Percentiles rank a stretch among this genome's conserved stretches.
These are phyloP conservation scores for Rosa lucieae DNA, from an alignment of 306 rosid species.

Conservation along the genomic window DNA sequence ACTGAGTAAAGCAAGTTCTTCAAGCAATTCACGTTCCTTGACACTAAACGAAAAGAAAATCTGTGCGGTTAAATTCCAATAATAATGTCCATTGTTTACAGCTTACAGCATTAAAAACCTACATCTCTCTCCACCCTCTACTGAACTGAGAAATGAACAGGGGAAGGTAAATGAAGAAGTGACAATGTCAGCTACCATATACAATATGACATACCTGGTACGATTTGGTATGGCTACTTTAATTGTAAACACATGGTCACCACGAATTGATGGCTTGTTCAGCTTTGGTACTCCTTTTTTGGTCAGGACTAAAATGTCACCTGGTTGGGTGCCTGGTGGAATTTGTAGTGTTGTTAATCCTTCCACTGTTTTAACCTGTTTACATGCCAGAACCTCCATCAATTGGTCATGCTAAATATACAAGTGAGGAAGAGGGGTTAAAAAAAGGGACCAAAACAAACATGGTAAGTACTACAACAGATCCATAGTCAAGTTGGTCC, in stretches of 20 bases:
- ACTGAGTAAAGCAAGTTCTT: too few species aligned
- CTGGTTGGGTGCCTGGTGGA: constrained; percentile 93
- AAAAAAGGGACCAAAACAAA: neutral
- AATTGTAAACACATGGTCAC: constrained; percentile 86
- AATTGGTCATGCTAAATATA: constrained; percentile 18
- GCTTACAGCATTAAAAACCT: too few species aligned
- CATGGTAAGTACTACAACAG: neutral
- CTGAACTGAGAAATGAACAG: neutral
- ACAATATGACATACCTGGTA: constrained; percentile 55
- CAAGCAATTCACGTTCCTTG: too few species aligned
- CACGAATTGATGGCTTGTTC: constrained; percentile 87
- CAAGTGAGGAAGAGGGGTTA: neutral
- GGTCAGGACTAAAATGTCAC: constrained; percentile 76
- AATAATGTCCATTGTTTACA: too few species aligned
- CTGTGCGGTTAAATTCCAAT: too few species aligned
- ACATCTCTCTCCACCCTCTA: too few species aligned
- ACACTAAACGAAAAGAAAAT: too few species aligned
- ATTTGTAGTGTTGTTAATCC: constrained; percentile 71
- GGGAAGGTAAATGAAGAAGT: neutral
- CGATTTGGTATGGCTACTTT: constrained; percentile 89
- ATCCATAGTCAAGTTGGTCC: neutral
- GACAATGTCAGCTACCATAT: neutral
- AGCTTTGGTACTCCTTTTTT: constrained; percentile 92
- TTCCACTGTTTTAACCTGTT: constrained; percentile 90
- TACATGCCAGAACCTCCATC: constrained; percentile 31